Conservation (phyloP, 1,139 yeast genomes). For the Magnusiomyces paraingens region DNA sequence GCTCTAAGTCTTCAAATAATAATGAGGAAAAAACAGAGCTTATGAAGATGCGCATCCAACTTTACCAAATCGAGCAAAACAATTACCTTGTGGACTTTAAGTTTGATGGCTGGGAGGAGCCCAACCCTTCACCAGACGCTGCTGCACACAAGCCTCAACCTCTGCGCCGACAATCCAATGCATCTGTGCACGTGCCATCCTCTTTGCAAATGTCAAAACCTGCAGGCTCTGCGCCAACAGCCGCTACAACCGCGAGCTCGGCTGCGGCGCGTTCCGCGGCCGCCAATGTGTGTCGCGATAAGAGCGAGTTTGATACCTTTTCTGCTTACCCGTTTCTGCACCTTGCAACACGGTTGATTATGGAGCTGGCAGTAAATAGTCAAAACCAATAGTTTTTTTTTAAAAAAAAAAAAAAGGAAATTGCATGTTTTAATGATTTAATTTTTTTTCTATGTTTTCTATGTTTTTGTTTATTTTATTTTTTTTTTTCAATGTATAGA, state of each 20-base stretch:
- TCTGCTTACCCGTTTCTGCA: slow-evolving; percentile 94
- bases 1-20: background rate
- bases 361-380: slow-evolving; percentile 93
- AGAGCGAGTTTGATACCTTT: slow-evolving; percentile 49
- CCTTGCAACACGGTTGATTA: slow-evolving; percentile 82
- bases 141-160: background rate
- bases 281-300: slow-evolving; percentile 16
- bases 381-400: slow-evolving; percentile 32
- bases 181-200: background rate
- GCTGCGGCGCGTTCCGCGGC: slow-evolving; percentile 4
- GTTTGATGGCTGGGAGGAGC: slow-evolving; percentile 89
- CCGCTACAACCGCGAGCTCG: too few species aligned
- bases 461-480: background rate
- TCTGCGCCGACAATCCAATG: background rate
- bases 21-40: slow-evolving; percentile 49
- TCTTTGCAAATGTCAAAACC: slow-evolving; percentile 5
- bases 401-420: too few species aligned
- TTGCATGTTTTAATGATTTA: background rate
- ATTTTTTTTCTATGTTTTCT: background rate
- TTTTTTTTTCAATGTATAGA: background rate
- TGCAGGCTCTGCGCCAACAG: background rate
- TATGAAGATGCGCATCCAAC: slow-evolving; percentile 96
- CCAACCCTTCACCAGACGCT: background rate
- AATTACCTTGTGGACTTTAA: slow-evolving; percentile 95
- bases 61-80: slow-evolving; percentile 92